Evolutionary conservation across 768 basidiomycete species (phyloP), one percentile per base, ranked within the genome.

Genomic region (Chalciporus piperatus): DNA sequence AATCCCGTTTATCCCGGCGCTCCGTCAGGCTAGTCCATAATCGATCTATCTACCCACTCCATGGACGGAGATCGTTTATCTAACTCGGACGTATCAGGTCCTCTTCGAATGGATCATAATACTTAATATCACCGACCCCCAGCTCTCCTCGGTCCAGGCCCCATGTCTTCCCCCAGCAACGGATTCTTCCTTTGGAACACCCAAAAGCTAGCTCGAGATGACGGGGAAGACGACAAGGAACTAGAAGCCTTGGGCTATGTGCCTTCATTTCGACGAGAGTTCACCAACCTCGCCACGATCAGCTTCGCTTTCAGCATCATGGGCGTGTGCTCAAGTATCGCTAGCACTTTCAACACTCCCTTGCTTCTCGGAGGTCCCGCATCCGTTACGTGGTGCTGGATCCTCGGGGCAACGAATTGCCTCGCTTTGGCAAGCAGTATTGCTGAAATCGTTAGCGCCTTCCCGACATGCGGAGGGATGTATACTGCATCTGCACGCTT

Each of bases 401-500:
- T 71, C 16, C 45, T 70, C 3, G 69, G 69, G 0, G 50, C 54
- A 4, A 48, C 16, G 0, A 70, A 67, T 39, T 68, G 67, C 42
- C 25, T 66, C n/a, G 55, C 69, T 6, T 48, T 71, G 7, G 62
- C 65, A 14, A 59, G 64, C 35, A 70, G 69, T 12, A 58, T 69
- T 22, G 30, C 68, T 3, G 68, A 69, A 51, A 33, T 69, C 9
- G 67, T 62, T 54, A 69, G 67, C 5, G 66, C 68, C 3, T 67
- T 63, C 56, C 66, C 66, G 37, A 69, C 65, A 9, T 66, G 65
- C 14, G 65, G 64, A 6, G 66, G 58, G 9, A 45, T 66, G 3
- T 89, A 89, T 58, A 87, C 87, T n/a, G 88, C 88, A 3, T 89
- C 87, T 23, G 86, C 87, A n/a, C 81, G 83, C 61, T 71, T 89